Evolutionary conservation across 768 basidiomycete genomes (phyloP).

Genomic region (Lentinus brumalis): DNA sequence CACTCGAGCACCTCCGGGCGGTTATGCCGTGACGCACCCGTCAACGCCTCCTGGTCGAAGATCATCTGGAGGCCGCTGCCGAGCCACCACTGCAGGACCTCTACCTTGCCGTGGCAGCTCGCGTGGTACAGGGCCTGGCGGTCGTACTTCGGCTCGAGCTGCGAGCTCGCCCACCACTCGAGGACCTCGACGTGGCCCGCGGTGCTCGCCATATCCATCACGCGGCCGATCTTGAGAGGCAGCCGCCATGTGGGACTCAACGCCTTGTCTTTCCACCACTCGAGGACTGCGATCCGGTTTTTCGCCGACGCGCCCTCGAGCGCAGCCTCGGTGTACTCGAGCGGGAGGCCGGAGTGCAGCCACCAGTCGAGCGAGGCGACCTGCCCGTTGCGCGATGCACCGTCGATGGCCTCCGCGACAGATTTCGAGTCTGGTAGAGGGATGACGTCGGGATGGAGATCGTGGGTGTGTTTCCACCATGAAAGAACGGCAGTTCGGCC

Average conservation of each 20-base stretch:
- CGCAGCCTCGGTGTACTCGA: constrained; percentile 79
- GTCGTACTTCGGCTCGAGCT: constrained; percentile 79
- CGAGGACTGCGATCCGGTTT: constrained; percentile 73
- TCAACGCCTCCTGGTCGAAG: constrained; percentile 80
- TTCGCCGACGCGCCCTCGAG: constrained; percentile 80
- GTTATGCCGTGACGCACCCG: constrained; percentile 80
- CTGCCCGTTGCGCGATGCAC: constrained; percentile 77
- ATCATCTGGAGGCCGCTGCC: constrained; percentile 73
- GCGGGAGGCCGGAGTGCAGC: constrained; percentile 60
- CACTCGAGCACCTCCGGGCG: constrained; percentile 82
- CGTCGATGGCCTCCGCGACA: constrained; percentile 72
- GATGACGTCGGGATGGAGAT: constrained; percentile 61
- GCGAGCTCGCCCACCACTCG: constrained; percentile 85
- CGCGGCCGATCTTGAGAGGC: constrained; percentile 78
- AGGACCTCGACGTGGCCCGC: constrained; percentile 75
- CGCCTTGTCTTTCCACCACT: constrained; percentile 77
- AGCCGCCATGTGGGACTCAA: constrained; percentile 42
- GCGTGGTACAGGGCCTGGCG: constrained; percentile 76
- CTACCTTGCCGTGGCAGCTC: constrained; percentile 76
- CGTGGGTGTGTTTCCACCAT: constrained; percentile 77
- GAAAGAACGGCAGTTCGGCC: constrained; percentile 71
- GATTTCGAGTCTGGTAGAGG: constrained; percentile 55
- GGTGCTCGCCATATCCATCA: constrained; percentile 83
- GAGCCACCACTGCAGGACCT: constrained; percentile 84
- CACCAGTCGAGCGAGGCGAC: constrained; percentile 82